phyloP scores from a whole-genome alignment of 306 rosid genomes.

The Dicorynia guianensis region DNA sequence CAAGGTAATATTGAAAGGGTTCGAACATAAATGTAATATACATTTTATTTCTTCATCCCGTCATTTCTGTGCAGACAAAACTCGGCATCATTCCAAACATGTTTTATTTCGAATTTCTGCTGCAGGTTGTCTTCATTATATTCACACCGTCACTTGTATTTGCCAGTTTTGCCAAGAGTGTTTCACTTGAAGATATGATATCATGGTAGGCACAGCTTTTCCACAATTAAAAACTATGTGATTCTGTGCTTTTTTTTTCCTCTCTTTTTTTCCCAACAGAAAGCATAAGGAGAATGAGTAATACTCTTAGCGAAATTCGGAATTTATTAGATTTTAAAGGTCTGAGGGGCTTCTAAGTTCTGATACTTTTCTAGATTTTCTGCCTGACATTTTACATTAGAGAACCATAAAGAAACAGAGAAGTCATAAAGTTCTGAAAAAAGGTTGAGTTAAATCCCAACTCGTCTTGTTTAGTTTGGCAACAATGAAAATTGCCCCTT shows the following conservation, averaged over 20 bases:
- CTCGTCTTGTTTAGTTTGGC: too few species aligned
- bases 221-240: background rate
- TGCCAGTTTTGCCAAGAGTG: slow-evolving; percentile 72
- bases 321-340: background rate
- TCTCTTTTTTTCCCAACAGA: background rate
- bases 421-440: too few species aligned
- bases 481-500: background rate
- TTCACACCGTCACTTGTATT: slow-evolving; percentile 90
- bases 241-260: background rate
- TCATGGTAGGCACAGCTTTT: slow-evolving; percentile 65
- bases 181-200: slow-evolving; percentile 78
- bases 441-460: too few species aligned
- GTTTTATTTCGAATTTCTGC: background rate
- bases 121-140: slow-evolving; percentile 82
- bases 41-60: background rate
- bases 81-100: slow-evolving; percentile 14
- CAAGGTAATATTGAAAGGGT: slow-evolving; percentile 51
- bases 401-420: too few species aligned
- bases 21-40: background rate
- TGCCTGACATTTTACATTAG: too few species aligned
- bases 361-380: background rate
- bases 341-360: background rate
- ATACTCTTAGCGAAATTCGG: background rate
- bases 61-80: slow-evolving; percentile 16
- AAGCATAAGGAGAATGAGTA: background rate